These are phyloP conservation scores for Penicillium desertorum DNA, from an alignment of 495 filamentous ascomycete genomes.

Conservation along the genomic window DNA sequence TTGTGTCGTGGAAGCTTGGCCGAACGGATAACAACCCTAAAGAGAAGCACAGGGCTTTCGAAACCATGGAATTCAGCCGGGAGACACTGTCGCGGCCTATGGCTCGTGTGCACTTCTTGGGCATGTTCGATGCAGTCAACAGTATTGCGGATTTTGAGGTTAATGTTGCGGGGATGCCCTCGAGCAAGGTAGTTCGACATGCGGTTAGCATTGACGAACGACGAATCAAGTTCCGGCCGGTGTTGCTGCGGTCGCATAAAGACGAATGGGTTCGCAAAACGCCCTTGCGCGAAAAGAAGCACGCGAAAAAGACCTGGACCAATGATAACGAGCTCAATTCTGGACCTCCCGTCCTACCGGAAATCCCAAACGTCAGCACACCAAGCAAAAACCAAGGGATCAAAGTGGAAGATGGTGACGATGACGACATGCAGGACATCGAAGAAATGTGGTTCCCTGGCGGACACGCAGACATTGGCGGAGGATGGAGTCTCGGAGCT, in stretches of 20 bases:
- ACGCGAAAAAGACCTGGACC: neutral
- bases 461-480: conserved; percentile 46
- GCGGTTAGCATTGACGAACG: conserved; percentile 48
- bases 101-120: conserved; percentile 48
- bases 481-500: conserved; percentile 26
- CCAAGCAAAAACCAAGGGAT: neutral
- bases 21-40: conserved; percentile 49
- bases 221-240: conserved; percentile 44
- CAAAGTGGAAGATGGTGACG: neutral
- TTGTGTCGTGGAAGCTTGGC: conserved; percentile 67
- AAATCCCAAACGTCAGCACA: conserved; percentile 1
- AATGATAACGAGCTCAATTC: neutral
- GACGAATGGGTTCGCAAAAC: neutral
- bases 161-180: conserved; percentile 42
- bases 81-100: conserved; percentile 73
- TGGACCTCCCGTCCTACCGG: conserved; percentile 4
- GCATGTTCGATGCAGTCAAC: conserved; percentile 55
- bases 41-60: conserved; percentile 55
- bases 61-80: conserved; percentile 66
- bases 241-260: conserved; percentile 14
- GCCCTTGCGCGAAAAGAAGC: neutral
- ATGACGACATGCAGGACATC: conserved; percentile 25
- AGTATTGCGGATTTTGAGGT: conserved; percentile 70
- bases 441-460: conserved; percentile 44
- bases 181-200: conserved; percentile 41